Evolutionary conservation across 495 filamentous ascomycete genomes (phyloP), one percentile per base, ranked within the genome.

Genomic region (Usnea hakonensis): DNA sequence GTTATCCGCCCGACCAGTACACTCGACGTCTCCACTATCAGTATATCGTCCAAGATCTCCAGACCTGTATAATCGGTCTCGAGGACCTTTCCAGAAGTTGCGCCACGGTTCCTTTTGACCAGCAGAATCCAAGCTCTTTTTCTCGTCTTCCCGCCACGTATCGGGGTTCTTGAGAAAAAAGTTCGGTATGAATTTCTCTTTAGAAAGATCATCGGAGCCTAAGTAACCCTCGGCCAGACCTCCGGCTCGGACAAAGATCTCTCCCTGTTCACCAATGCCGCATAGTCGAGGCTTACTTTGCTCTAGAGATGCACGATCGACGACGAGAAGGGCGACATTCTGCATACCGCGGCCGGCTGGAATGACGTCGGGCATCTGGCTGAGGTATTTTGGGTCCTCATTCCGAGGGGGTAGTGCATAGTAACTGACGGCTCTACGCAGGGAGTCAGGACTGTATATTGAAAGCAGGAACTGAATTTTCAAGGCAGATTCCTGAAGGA

Each of bases 241-340:
- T 38, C 80, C 94, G 28, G 94, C 94, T 28, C 94, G 83, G 28
- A 97, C 83, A 65, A 88, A 94, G 16, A 97, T 89, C 72, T 97
- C 89, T 11, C 67, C 67, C 10, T 56, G 36, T 40, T 67, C 59
- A 21, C 62, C 62, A 38, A 94, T 78, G 37, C 80, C 81, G 72
- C 94, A 98, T 28, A 92, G 77, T 28, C 58, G 37, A 10, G 60
- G 54, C 28, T 52, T 53, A 14, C 21, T 26, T 41, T 66, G 44
- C 17, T 50, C 55, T 19, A 60, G 54, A 70, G 96, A 85, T 65
- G 89, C 83, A 8, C 89, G 86, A 72, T 96, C 85, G 26, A 97
- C 90, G 30, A 97, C 89, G 1, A 98, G 77, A 44, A 98, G 80
- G 70, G 97, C 94, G 6, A 98, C 94, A 68, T 97, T 85, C 62